Conservation (phyloP, 75 land plant genomes). For the Ceratopteris richardii region DNA sequence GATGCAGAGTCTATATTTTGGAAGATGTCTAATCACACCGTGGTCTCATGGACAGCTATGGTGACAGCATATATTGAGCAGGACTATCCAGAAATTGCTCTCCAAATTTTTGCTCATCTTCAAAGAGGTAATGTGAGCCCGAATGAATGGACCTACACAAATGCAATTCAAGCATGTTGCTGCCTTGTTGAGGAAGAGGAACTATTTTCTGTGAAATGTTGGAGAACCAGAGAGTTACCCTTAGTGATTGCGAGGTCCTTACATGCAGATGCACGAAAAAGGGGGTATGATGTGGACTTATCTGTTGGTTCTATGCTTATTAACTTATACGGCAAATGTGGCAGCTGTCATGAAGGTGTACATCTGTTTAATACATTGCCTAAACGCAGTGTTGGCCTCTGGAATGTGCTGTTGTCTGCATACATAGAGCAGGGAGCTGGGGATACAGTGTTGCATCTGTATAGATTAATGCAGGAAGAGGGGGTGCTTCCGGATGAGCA, state of each 20-base stretch:
- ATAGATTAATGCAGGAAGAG: slow-evolving; percentile 5
- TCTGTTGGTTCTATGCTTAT: slow-evolving; percentile 23
- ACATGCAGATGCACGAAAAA: slow-evolving; percentile 7
- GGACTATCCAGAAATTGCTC: slow-evolving; percentile 3
- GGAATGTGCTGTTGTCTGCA: slow-evolving; percentile 4
- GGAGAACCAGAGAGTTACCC: slow-evolving; percentile 3
- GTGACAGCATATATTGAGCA: slow-evolving; percentile 3
- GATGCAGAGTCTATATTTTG: slow-evolving; percentile 7
- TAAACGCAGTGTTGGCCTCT: slow-evolving; percentile 12
- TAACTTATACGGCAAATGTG: slow-evolving; percentile 31
- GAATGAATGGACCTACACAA: slow-evolving; percentile 27
- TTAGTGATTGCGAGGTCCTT: slow-evolving; percentile 4
- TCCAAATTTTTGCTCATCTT: background rate
- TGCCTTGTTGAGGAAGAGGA: slow-evolving; percentile 28
- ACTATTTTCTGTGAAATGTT: slow-evolving; percentile 9
- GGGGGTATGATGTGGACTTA: slow-evolving; percentile 7
- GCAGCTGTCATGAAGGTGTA: slow-evolving; percentile 16
- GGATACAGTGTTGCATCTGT: background rate
- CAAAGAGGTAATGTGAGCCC: slow-evolving; percentile 23
- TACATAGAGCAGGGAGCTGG: background rate
- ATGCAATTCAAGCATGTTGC: slow-evolving; percentile 34
- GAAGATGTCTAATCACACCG: slow-evolving; percentile 1
- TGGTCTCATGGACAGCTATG: slow-evolving; percentile 7
- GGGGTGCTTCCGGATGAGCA: slow-evolving; percentile 29
- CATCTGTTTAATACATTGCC: slow-evolving; percentile 19